Evolutionary conservation across 75 land plant species (phyloP), one percentile per base, ranked within the genome.

Genomic region (Selaginella tamariscina): DNA sequence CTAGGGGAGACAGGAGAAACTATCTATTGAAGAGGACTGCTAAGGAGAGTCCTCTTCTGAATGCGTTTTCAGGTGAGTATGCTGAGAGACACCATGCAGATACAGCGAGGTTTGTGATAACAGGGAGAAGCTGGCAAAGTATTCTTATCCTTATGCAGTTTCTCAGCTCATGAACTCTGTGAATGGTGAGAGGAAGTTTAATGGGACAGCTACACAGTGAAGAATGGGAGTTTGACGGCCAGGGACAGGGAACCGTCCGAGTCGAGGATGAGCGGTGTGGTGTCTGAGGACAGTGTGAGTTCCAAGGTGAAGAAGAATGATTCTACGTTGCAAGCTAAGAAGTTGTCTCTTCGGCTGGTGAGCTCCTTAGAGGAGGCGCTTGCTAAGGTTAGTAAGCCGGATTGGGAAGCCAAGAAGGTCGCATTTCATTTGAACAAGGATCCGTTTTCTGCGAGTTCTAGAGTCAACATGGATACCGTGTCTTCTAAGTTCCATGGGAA

Each of bases 301-400:
- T 31, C 21, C 27, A 33, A 66, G 24, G 1, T 2, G 68, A 39
- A 13, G 2, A 1, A 8, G 68, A 32, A 2, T 24, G 33, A 29
- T 31, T 27, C 30, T 13, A 33, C 65, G 31, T 24, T 26, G 1
- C 28, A 32, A 66, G 24, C 23, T 8, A 66, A 32, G 68, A 30
- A 33, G 39, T 39, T 66, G 30, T 33, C 68, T 1, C n/a, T 32
- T 1, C 68, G 32, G 33, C 33, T 66, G 32, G 68, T 66, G 33
- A 66, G 32, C 33, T 31, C 68, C 24, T n/a, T 66, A 32, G 68
- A 66, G 32, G 68, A 66, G 68, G 68, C 68, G 24, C 32, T 66
- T 32, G 32, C 29, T 24, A 33, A 33, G 32, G 68, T 66, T 18
- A 66, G 23, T 39, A 29, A 23, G 2, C 30, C 33, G 32, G 68